A percentile compares a stretch with the other conserved stretches of the same genome.
phyloP scores from a whole-genome alignment of 2,329 filamentous ascomycete species.

The Geosmithia flava region DNA sequence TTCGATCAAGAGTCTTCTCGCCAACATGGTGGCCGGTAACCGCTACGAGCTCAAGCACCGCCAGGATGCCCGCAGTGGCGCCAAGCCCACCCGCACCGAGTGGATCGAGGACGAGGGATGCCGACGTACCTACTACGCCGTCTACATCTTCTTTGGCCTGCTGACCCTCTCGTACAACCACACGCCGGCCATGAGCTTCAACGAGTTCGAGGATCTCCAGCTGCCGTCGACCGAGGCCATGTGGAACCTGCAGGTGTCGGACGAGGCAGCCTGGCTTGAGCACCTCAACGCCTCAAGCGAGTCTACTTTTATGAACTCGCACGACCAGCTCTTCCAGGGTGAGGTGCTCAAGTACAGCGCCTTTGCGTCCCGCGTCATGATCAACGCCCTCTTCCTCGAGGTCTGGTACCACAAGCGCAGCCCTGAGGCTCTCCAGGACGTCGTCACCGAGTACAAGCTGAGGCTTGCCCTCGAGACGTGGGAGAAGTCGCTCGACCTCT shows the following conservation, averaged over 20 bases:
- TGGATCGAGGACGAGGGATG: conserved; percentile 98
- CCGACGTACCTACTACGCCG: conserved; percentile 91
- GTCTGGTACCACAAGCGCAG: conserved; percentile 99
- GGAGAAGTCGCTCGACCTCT: conserved; percentile 91
- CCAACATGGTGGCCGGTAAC: conserved; percentile 98
- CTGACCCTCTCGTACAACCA: conserved; percentile 95
- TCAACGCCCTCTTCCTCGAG: conserved; percentile 95
- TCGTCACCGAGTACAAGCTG: conserved; percentile 96
- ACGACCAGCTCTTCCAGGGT: conserved; percentile 91
- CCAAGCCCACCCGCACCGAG: conserved; percentile 66
- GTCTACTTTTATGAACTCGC: conserved; percentile 84
- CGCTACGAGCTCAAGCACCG: conserved; percentile 92
- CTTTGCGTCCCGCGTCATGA: conserved; percentile 95
- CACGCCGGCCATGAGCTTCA: conserved; percentile 94
- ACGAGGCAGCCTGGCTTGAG: conserved; percentile 78
- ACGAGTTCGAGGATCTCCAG: conserved; percentile 89
- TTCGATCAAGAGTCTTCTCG: conserved; percentile 94
- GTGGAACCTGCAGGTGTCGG: conserved; percentile 75
- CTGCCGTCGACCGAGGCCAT: conserved; percentile 87
- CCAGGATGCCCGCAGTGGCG: conserved; percentile 70
- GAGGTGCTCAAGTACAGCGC: conserved; percentile 86
- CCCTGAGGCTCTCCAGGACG: conserved; percentile 92
- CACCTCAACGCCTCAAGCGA: conserved; percentile 57
- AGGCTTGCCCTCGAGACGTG: conserved; percentile 94
- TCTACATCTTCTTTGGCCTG: conserved; percentile 97